Evolutionary conservation across 495 filamentous ascomycete genomes (phyloP).

Genomic region (Daldinia concentrica): DNA sequence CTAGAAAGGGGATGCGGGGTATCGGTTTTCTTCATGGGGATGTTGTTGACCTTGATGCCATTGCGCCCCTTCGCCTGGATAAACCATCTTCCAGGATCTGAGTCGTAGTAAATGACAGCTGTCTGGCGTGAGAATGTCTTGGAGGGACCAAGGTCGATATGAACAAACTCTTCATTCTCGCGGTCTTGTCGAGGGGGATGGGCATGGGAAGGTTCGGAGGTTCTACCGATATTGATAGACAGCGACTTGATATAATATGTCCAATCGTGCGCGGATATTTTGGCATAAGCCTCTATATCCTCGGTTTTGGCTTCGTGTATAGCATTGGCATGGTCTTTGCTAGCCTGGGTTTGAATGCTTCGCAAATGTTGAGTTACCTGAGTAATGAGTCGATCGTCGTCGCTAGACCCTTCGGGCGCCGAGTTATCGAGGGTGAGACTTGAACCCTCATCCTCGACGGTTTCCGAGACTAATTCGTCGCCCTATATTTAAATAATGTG

Average conservation of each 20-base stretch:
- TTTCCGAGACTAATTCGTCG: slow-evolving; percentile 49
- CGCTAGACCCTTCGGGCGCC: slow-evolving; percentile 54
- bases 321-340: slow-evolving; percentile 75
- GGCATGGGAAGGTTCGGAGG: slow-evolving; percentile 63
- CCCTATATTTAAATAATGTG: slow-evolving; percentile 29
- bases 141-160: slow-evolving; percentile 93
- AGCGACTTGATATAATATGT: slow-evolving; percentile 90
- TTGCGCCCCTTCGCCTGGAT: slow-evolving; percentile 89
- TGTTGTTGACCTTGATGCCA: slow-evolving; percentile 82
- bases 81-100: slow-evolving; percentile 75
- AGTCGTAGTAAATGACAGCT: slow-evolving; percentile 84
- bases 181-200: slow-evolving; percentile 45
- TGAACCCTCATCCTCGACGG: slow-evolving; percentile 54
- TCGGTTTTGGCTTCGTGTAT: slow-evolving; percentile 75
- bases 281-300: slow-evolving; percentile 88
- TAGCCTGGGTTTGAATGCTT: slow-evolving; percentile 67
- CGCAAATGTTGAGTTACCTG: slow-evolving; percentile 75
- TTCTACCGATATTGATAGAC: slow-evolving; percentile 83
- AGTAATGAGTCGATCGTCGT: slow-evolving; percentile 73
- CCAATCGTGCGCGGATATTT: slow-evolving; percentile 91
- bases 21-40: slow-evolving; percentile 66
- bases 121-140: slow-evolving; percentile 91
- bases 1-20: slow-evolving; percentile 68
- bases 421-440: slow-evolving; percentile 60
- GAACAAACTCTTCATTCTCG: slow-evolving; percentile 62